Conservation (phyloP, 768 basidiomycete species). For the Trametes cubensis region DNA sequence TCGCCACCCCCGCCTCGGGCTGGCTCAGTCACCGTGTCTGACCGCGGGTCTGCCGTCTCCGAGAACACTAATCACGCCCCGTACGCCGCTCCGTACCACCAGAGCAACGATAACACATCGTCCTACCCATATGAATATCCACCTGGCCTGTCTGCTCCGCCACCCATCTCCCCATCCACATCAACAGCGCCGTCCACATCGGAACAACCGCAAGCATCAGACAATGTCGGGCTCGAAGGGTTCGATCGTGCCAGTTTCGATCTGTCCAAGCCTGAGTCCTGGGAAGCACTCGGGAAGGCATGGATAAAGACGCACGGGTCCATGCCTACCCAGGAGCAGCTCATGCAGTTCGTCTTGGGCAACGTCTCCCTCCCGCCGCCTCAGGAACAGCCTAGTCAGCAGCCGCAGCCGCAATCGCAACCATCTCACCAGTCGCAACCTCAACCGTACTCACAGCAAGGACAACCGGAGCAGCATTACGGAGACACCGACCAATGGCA, state of each 20-base stretch:
- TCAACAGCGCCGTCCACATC: slow-evolving; percentile 4
- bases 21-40: slow-evolving; percentile 14
- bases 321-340: slow-evolving; percentile 70
- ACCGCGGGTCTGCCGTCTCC: slow-evolving; percentile 15
- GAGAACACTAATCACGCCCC: slow-evolving; percentile 3
- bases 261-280: slow-evolving; percentile 70
- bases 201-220: background rate
- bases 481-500: background rate
- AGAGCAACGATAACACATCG: background rate
- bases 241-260: slow-evolving; percentile 78
- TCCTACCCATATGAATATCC: background rate
- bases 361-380: background rate
- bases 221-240: slow-evolving; percentile 53
- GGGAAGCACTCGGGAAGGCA: slow-evolving; percentile 80
- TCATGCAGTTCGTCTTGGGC: slow-evolving; percentile 70
- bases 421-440: background rate
- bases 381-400: background rate
- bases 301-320: slow-evolving; percentile 73
- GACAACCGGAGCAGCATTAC: background rate
- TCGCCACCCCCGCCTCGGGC: slow-evolving; percentile 18
- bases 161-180: slow-evolving; percentile 14
- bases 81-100: background rate
- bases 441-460: background rate
- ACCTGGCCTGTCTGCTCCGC: background rate
- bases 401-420: background rate